These are phyloP conservation scores for Cytospora leucostoma DNA, from an alignment of 2,329 filamentous ascomycete genomes.

Conservation along the genomic window DNA sequence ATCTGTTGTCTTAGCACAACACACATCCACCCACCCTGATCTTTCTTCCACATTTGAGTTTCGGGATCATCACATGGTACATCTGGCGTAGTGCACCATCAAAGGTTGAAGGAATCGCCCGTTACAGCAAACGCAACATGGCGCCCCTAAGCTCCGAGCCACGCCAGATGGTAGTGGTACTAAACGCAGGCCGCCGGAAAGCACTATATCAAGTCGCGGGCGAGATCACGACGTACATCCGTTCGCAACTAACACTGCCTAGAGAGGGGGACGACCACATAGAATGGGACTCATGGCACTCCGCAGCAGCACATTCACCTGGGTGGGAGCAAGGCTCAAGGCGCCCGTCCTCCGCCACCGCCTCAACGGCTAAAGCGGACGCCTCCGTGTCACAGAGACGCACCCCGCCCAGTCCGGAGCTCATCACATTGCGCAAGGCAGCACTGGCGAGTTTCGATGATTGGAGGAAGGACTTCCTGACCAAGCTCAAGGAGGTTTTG, in stretches of 20 bases:
- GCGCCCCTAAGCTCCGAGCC: constrained; percentile 57
- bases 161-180: constrained; percentile 55
- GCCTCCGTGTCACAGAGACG: constrained; percentile 18
- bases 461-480: constrained; percentile 75
- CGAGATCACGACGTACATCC: constrained; percentile 58
- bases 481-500: constrained; percentile 66
- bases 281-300: not conserved
- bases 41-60: not conserved
- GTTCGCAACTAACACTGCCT: constrained; percentile 49
- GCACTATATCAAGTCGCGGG: constrained; percentile 53
- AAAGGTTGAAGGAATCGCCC: not conserved
- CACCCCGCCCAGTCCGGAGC: constrained; percentile 34
- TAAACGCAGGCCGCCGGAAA: constrained; percentile 54
- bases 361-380: constrained; percentile 15
- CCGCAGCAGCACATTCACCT: not conserved
- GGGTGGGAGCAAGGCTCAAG: constrained; percentile 33
- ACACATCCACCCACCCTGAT: too few relatives aligned
- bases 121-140: constrained; percentile 39
- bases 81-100: not conserved
- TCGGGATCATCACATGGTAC: not conserved
- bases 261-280: constrained; percentile 21
- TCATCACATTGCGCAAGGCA: constrained; percentile 46
- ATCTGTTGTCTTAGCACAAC: too few relatives aligned
- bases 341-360: constrained; percentile 27
- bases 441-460: constrained; percentile 71